Base-by-base conservation (phyloP, 441 rosid genomes). In the Gossypium trilobum region DNA sequence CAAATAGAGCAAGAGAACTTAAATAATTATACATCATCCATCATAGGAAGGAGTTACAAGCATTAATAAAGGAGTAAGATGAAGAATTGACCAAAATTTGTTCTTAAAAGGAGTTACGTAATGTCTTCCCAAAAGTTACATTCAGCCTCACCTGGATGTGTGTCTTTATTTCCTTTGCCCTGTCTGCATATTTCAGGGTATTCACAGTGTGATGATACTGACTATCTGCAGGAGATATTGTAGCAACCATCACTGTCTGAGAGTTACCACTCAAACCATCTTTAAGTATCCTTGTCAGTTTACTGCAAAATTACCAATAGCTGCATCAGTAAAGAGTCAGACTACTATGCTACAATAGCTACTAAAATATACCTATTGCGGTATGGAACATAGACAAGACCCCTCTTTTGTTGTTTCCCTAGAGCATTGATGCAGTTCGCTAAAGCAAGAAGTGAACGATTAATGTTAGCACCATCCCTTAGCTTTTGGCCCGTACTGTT, bases 371-470 rank as follows among this genome's bases (percentile, higher is more conserved):
- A 91, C 98, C 98, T 91, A 74, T 93, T 91, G 75, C 98, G 86
- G 74, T 93, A 93, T 77, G 98, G 97, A 71, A 93, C 97, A 78
- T 93, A 93, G 73, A 93, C 96, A 82, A 93, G 97, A 56, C 98
- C 98, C 84, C 86, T 91, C 87, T 87, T 93, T 75, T 93, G 97
- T 78, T 88, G 95, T 81, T 91, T 93, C 78, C 97, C 97, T 74
- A 91, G 78, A 67, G 97, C 96, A 72, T 89, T 90, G 66, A 93
- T 93, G 85, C 98, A 93, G 78, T 91, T 93, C 44, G 98, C 98
- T 78, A 91, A 81, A 65, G 98, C 97, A 74, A 93, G 96, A 80
- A 93, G 98, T 3, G 98, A 93, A 56, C 97, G 91, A 72, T 93
- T 91, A 54, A 93, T 93, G 46, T 91, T 93, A 50, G 96, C 98